Evolutionary conservation across 176 grass and related monocot species (phyloP).

Genomic region (Secale cereale): DNA sequence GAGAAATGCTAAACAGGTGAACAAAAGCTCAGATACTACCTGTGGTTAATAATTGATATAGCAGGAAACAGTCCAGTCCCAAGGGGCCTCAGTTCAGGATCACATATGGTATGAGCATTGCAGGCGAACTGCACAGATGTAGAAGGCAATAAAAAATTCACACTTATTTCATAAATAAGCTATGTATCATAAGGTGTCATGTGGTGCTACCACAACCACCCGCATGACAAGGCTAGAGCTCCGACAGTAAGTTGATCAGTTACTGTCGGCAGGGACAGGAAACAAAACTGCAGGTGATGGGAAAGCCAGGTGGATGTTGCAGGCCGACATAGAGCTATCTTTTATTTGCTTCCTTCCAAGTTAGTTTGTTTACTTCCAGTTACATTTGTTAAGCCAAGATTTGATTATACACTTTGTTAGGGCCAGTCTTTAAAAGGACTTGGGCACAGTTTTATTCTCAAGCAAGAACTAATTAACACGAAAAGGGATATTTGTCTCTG

Average conservation of each 20-base stretch:
- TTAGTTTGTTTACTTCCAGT: background rate
- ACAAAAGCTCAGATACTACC: constrained; percentile 39
- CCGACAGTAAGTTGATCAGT: background rate
- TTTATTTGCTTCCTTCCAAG: background rate
- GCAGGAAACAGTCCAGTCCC: constrained; percentile 89
- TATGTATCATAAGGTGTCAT: background rate
- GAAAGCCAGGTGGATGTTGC: background rate
- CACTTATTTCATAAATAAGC: constrained; percentile 14
- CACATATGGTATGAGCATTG: constrained; percentile 97
- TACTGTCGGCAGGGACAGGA: background rate
- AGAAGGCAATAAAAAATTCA: constrained; percentile 27
- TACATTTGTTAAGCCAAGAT: background rate
- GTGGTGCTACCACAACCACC: background rate
- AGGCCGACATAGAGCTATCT: background rate
- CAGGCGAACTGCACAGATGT: constrained; percentile 62
- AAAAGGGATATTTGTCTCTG: background rate
- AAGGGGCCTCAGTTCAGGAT: constrained; percentile 80
- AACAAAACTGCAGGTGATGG: background rate
- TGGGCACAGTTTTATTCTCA: background rate
- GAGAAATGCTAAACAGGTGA: constrained; percentile 23
- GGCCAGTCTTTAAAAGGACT: background rate
- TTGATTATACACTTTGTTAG: background rate
- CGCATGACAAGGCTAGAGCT: background rate
- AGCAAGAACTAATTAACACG: background rate
- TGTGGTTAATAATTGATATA: constrained; percentile 98